These are phyloP conservation scores for Globisporangium megalacanthum DNA, from an alignment of 352 stramenopile species.

Conservation along the genomic window DNA sequence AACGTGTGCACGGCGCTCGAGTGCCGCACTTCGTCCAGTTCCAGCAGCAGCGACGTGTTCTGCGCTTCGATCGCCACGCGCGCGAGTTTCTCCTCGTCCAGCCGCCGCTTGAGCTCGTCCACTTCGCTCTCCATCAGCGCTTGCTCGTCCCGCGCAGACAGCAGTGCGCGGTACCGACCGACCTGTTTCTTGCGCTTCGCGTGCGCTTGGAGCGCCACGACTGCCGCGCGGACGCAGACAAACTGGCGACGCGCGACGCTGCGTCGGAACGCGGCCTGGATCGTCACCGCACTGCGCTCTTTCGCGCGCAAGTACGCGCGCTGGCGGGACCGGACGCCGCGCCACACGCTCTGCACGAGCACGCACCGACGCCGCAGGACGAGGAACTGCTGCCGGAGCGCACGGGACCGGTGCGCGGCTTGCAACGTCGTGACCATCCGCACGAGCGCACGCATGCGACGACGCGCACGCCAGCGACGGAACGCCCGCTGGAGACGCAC, in stretches of 20 bases:
- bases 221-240: conserved; percentile 48
- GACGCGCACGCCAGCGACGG: conserved; percentile 46
- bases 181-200: conserved; percentile 78
- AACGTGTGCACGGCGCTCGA: conserved; percentile 30
- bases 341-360: conserved; percentile 70
- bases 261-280: conserved; percentile 56
- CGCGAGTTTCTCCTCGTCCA: conserved; percentile 75
- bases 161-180: conserved; percentile 54
- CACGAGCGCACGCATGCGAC: conserved; percentile 42
- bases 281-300: conserved; percentile 47
- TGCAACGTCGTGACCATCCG: conserved; percentile 55
- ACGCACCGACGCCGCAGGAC: conserved; percentile 28
- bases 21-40: conserved; percentile 55
- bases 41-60: conserved; percentile 68
- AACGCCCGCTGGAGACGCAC: conserved; percentile 54
- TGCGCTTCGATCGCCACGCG: conserved; percentile 67
- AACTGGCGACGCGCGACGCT: conserved; percentile 45
- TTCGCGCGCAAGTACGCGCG: conserved; percentile 46
- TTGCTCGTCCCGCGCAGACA: conserved; percentile 62
- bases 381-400: conserved; percentile 41
- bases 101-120: conserved; percentile 57
- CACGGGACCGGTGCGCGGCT: conserved; percentile 42
- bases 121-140: conserved; percentile 75
- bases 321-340: conserved; percentile 57
- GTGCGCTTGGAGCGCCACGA: conserved; percentile 64